Evolutionary conservation across 2,329 filamentous ascomycete species (phyloP), one percentile per base, ranked within the genome.

Genomic region (Xylariaceae sp.): DNA sequence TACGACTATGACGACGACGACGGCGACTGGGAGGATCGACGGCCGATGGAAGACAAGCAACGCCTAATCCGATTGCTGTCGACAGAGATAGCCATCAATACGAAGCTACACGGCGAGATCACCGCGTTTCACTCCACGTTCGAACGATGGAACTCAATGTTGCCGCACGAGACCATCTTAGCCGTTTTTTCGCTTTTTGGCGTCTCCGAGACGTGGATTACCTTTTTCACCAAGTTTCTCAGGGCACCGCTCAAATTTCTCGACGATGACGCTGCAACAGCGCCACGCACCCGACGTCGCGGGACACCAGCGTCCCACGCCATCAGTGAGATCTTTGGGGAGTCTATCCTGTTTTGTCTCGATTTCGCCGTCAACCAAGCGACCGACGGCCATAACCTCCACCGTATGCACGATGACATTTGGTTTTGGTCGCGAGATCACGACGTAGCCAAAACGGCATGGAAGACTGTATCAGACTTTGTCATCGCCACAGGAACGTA

Each of bases 401-500:
- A 85, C 65, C 81, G 86, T 10, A 73, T 87, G 30, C 79, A 86
- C 45, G 85, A 87, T 57, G 84, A 88, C 58, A 75, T 87, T 45
- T 88, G 84, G 85, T 84, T 87, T 64, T 88, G 84, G 84, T 62
- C 75, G 59, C 78, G 80, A 7, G 74, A 82, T 5, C 78, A 84
- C 41, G 58, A 72, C 3, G 74, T 72, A 2, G 81, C 80, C n/a
- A 74, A 78, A 18, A 74, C 77, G 36, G 85, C 82, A 0, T 90
- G 86, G 86, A 64, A 76, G 15, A 75, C 81, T 0, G 77, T 89
- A 58, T 72, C 75, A 1, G 69, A 75, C 1, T 89, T 88, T 58
- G 72, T 77, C 2, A 63, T 69, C 1, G 69, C 81, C 1, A 83
- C 85, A 64, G 82, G 84, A 1, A 75, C 86, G 1, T 68, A 76